Base-by-base conservation (phyloP, 768 basidiomycete species). In the Trametes elegans region DNA sequence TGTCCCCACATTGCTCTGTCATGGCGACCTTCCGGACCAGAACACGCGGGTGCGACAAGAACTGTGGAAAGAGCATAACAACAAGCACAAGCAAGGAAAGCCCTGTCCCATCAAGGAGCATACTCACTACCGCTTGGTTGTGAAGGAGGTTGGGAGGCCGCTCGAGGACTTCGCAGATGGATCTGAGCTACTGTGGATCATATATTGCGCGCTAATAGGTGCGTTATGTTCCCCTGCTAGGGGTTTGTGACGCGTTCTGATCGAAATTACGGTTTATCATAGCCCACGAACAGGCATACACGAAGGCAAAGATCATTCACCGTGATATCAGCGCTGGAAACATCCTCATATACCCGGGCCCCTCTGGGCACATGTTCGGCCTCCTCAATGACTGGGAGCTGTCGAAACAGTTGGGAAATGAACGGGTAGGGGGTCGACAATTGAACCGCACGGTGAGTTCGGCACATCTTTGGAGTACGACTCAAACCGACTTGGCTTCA, bases 281-380 rank as follows among this genome's bases (percentile, higher is more conserved):
- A 53, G 57, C 50, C 1, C 57, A 58, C 21, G 13, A 35, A 7
- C 16, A 38, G 14, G 50, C 51, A 2, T 58, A 35, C 38, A 9
- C 21, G 2, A 21, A 26, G 5, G 51, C n/a, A n/a, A n/a, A 51
- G 14, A 18, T 58, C 16, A 21, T 58, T 7, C 57, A 58, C 18
- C 51, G 57, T 3, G 57, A 58, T 16, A 48, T 58, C 31, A 58
- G 57, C 18, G 51, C 45, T 2, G 57, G 46, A 5, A 58, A 58
- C 19, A 45, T 58, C 1, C 26, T 58, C 18, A 47, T 58, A 2
- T 38, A 36, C 4, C n/a, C 18, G 1, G 7, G 31, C 9, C 42
- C 27, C 8, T 11, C 21, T n/a, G 31, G 28, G 6, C 21, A 19
- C 16, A n/a, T 28, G 21, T 16, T 5, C 3, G 46, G 29, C 1